Evolutionary conservation across 257 asterid species (phyloP).

Genomic region (Linaria vulgaris): DNA sequence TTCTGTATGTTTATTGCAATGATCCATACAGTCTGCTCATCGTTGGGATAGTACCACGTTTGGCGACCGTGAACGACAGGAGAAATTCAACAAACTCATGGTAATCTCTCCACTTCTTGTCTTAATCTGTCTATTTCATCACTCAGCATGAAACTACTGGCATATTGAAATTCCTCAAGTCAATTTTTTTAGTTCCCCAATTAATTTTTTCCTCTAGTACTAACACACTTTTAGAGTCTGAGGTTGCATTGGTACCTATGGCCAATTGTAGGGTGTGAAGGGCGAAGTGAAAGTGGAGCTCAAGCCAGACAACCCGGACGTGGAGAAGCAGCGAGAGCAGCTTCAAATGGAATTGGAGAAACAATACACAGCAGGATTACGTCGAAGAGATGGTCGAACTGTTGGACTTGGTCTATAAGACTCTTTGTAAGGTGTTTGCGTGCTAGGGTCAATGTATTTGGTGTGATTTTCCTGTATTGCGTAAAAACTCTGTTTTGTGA

Average conservation of each 20-base stretch:
- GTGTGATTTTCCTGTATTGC: constrained; percentile 15
- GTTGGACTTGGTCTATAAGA: constrained; percentile 90
- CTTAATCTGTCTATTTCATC: constrained; percentile 18
- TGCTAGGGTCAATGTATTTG: constrained; percentile 21
- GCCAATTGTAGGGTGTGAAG: constrained; percentile 99
- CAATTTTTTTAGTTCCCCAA: constrained; percentile 19
- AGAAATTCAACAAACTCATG: constrained; percentile 98
- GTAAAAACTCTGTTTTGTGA: constrained; percentile 18
- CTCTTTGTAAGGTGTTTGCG: constrained; percentile 16
- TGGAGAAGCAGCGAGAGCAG: constrained; percentile 83
- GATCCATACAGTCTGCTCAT: constrained; percentile 58
- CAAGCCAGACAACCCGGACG: constrained; percentile 57
- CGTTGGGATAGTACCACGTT: constrained; percentile 76
- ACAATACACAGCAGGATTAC: constrained; percentile 96
- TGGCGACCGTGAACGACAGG: constrained; percentile 95
- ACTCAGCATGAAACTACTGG: constrained; percentile 21
- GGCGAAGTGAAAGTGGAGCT: constrained; percentile 59
- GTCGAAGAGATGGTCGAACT: constrained; percentile 98
- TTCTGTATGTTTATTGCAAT: constrained; percentile 42
- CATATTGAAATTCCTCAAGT: constrained; percentile 12
- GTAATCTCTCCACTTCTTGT: constrained; percentile 48
- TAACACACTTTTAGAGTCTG: constrained; percentile 98
- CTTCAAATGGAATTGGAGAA: constrained; percentile 92
- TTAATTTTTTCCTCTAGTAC: constrained; percentile 43
- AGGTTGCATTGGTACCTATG: constrained; percentile 92